Conservation (phyloP, 345 rosid genomes). For the Erodium maritimum region DNA sequence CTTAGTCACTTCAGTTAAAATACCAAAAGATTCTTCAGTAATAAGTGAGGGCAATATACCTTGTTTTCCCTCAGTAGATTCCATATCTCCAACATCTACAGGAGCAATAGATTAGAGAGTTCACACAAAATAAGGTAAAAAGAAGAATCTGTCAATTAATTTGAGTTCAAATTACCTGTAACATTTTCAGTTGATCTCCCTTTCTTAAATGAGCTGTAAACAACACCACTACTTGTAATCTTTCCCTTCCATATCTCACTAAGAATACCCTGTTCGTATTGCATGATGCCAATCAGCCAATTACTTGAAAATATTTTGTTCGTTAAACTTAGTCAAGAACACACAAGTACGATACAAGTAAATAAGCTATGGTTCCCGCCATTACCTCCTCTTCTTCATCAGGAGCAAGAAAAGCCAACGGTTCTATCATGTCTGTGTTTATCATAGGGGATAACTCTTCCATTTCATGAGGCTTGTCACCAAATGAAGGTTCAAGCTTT, state of each 20-base stretch:
- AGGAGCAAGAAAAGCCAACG: constrained; percentile 69
- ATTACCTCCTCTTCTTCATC: constrained; percentile 67
- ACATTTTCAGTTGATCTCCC: constrained; percentile 27
- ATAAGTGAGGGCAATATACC: constrained; percentile 14
- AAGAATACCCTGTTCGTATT: constrained; percentile 34
- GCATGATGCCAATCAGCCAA: not conserved
- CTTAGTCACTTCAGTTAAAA: constrained; percentile 15
- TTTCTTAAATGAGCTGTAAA: constrained; percentile 27
- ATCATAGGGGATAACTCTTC: constrained; percentile 37
- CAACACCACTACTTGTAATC: constrained; percentile 45
- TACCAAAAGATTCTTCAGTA: constrained; percentile 19
- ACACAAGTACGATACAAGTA: not conserved
- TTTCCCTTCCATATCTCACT: constrained; percentile 60
- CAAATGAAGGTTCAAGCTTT: constrained; percentile 27
- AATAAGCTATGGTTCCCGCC: not conserved
- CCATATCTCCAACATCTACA: constrained; percentile 24
- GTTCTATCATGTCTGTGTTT: constrained; percentile 28
- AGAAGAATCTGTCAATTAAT: not conserved
- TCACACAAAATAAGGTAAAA: constrained; percentile 5
- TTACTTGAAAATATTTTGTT: not conserved
- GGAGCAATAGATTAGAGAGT: constrained; percentile 2
- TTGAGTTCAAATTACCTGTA: constrained; percentile 21
- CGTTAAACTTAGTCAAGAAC: not conserved
- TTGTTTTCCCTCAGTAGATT: constrained; percentile 31
- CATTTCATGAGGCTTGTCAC: constrained; percentile 38